Evolutionary conservation across 2,329 filamentous ascomycete genomes (phyloP).

Genomic region (Phyllosticta ampelicida): DNA sequence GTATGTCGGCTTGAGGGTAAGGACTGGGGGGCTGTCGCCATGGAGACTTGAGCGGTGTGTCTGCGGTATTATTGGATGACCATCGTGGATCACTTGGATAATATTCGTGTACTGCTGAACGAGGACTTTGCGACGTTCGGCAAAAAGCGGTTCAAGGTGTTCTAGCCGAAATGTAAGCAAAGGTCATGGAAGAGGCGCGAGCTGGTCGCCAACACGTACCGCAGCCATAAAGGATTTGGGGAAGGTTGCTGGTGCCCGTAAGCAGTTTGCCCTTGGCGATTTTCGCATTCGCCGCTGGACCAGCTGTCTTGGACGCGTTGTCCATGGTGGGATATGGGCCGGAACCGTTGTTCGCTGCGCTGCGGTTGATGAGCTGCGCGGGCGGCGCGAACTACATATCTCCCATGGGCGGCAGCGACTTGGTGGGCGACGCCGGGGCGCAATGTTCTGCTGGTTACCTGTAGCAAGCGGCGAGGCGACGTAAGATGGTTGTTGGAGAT

Average conservation of each 20-base stretch:
- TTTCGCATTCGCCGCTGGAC: constrained; percentile 13
- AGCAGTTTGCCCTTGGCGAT: constrained; percentile 30
- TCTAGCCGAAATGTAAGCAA: constrained; percentile 36
- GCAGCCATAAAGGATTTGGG: constrained; percentile 33
- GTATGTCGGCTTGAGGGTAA: constrained; percentile 44
- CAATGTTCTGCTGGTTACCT: not conserved
- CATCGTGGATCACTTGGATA: constrained; percentile 59
- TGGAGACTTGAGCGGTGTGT: constrained; percentile 43
- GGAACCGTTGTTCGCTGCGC: not conserved
- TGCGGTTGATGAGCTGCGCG: not conserved
- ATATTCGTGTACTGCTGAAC: constrained; percentile 63
- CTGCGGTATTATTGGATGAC: constrained; percentile 52
- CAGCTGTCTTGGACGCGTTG: constrained; percentile 29
- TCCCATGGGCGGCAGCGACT: not conserved
- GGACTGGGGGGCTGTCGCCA: constrained; percentile 46
- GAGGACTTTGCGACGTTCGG: constrained; percentile 56
- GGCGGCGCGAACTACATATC: constrained; percentile 8
- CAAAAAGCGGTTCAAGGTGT: constrained; percentile 59
- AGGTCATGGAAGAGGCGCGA: not conserved
- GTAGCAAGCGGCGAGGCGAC: not conserved
- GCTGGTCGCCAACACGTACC: constrained; percentile 17
- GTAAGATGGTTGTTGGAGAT: not conserved
- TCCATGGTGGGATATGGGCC: constrained; percentile 14
- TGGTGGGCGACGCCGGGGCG: not conserved
- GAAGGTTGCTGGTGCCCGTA: constrained; percentile 26